Evolutionary conservation across 208 protist species (phyloP), one percentile per base, ranked within the genome.

Genomic region (Trypanosoma lewisi): DNA sequence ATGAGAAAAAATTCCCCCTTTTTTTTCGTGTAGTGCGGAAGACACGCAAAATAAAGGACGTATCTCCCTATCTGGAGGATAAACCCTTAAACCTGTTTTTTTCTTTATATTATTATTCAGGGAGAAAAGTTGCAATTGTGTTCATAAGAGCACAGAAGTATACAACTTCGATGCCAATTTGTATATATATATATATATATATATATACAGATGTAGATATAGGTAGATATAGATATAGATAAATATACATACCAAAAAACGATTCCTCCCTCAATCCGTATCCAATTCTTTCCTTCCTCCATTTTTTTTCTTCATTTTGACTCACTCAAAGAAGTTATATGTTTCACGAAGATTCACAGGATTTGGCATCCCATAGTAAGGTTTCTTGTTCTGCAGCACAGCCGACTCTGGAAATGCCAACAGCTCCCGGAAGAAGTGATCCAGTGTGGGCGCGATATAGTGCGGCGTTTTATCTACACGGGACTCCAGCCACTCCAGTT

Each of bases 401-500:
- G 78, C 85, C 0, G 49, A 33, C 64, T 89, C 78, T 9, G 86
- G 86, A 59, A 93, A 93, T 12, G 85, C 82, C 23, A 93, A 71
- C 45, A 92, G 65, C 61, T 96, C 86, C 4, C 86, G 79, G 11
- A 93, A 58, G 80, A 96, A 96, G 67, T 96, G 89, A 58, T 93
- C 86, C 27, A 93, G 54, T n/a, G 86, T 91, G 6, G 89, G 89
- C 3, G 85, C 82, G 1, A 96, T 74, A 70, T 96, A 96, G 60
- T 93, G 86, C 14, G 89, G 86, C 21, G 79, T 81, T 52, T 75
- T 77, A 17, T 71, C 67, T 36, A 80, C 78, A 33, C 62, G 76
- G 21, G 52, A 55, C 66, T 89, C 83, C 11, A 92, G 57, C 84
- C 86, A 93, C 60, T 89, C 82, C 34, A 82, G 54, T 59, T 95